These are phyloP conservation scores for Coemansia sp. DNA, from an alignment of 192 early-diverging fungal species.

Conservation along the genomic window DNA sequence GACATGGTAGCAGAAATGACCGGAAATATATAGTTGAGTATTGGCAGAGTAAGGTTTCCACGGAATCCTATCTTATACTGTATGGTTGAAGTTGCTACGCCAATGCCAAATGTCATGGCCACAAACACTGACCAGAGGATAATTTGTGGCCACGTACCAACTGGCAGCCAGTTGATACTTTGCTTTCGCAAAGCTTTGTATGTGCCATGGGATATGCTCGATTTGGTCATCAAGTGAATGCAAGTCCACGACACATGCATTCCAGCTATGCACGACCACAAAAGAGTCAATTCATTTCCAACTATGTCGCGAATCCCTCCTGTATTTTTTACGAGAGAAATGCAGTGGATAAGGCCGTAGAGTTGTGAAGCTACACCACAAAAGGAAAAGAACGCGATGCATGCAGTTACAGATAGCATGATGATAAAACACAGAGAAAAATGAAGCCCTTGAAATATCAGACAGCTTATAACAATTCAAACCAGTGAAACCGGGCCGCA, in stretches of 20 bases:
- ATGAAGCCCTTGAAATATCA: too few species aligned
- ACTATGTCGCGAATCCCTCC: slow-evolving; percentile 10
- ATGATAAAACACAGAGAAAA: too few species aligned
- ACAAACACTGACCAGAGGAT: slow-evolving; percentile 18
- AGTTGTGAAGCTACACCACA: slow-evolving; percentile 12
- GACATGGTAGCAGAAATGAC: background rate
- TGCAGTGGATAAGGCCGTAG: slow-evolving; percentile 8
- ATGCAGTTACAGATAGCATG: slow-evolving; percentile 6
- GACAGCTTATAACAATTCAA: too few species aligned
- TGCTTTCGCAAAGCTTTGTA: background rate
- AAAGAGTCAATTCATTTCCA: slow-evolving; percentile 20
- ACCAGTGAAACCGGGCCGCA: too few species aligned
- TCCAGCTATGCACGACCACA: slow-evolving; percentile 26
- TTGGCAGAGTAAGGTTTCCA: background rate
- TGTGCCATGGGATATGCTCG: background rate
- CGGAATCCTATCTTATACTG: slow-evolving; percentile 10
- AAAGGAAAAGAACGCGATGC: slow-evolving; percentile 5
- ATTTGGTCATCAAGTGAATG: slow-evolving; percentile 13
- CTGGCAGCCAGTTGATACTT: slow-evolving; percentile 26
- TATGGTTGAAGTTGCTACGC: slow-evolving; percentile 1
- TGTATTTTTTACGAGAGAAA: slow-evolving; percentile 1
- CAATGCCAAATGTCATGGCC: background rate
- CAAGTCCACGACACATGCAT: slow-evolving; percentile 19
- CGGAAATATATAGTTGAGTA: slow-evolving; percentile 2
- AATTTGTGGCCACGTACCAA: slow-evolving; percentile 10